A percentile compares a stretch with the other conserved stretches of the same genome.
These are phyloP conservation scores for Cutaneotrichosporon sp. DNA, from an alignment of 1,284 basidiomycete species.

Conservation along the genomic window DNA sequence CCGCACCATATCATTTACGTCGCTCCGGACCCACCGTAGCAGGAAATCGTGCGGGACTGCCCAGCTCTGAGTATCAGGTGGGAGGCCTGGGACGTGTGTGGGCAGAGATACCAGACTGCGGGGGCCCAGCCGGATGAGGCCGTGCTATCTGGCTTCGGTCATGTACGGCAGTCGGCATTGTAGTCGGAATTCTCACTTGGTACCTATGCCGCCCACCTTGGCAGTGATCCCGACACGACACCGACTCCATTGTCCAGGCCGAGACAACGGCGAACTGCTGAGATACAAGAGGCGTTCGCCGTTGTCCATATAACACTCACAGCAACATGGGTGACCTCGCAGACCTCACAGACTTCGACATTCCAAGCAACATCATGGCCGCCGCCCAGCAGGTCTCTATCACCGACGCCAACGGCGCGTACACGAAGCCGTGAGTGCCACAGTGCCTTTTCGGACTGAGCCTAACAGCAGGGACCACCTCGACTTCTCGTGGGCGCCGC, in stretches of 20 bases:
- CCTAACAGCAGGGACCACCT: conserved; percentile 6
- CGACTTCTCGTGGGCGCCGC: conserved; percentile 14
- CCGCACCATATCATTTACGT: too few species aligned
- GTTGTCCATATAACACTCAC: background rate
- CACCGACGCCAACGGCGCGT: conserved; percentile 5
- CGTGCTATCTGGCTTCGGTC: background rate
- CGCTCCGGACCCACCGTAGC: too few species aligned
- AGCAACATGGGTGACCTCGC: background rate
- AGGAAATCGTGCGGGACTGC: too few species aligned
- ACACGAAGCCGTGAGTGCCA: conserved; percentile 4
- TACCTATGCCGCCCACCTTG: too few species aligned
- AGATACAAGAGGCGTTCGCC: background rate
- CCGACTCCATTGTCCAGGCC: background rate
- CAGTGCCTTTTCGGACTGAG: background rate
- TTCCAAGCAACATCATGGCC: conserved; percentile 3
- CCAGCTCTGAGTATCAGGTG: background rate
- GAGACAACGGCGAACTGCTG: background rate
- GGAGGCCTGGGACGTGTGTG: background rate
- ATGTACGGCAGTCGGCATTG: background rate
- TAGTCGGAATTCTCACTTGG: background rate
- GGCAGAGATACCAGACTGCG: background rate
- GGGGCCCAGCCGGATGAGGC: background rate
- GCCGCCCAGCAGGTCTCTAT: conserved; percentile 1
- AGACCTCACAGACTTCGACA: background rate
- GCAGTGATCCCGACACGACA: background rate